Evolutionary conservation across 2,329 filamentous ascomycete species (phyloP), one percentile per base, ranked within the genome.

Genomic region (Penicillium sp.): DNA sequence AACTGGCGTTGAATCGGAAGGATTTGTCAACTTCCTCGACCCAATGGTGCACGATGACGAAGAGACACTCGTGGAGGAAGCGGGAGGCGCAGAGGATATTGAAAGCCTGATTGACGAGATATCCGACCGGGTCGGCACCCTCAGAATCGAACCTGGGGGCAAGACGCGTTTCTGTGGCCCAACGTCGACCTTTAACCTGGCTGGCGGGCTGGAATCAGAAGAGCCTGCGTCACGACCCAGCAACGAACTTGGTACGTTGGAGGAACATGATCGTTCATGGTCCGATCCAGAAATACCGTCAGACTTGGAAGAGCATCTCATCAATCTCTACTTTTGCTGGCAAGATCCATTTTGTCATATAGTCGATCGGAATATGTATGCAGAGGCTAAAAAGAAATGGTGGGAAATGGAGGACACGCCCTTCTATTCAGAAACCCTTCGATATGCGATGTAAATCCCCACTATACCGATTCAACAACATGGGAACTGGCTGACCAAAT

Each of bases 271-370:
- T 13, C 27, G 58, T 26, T 64, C 68, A 5, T 67, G 69, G 1
- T 48, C 71, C 5, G 60, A 65, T 24, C 64, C 67, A 48, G 41
- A 61, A n/a, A 65, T 73, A 1, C 67, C 70, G 7, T 29, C 53
- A 2, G 64, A 59, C 0, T 57, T 77, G 1, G 73, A 75, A 52
- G 62, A 69, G 5, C 75, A 77, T 56, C 63, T 78, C 0, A 63
- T 72, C 22, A 66, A 67, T 14, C 64, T 77, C 4, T 78, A 74
- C 43, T 78, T 78, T 53, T 61, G 69, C 2, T 78, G 76, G 75
- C 72, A 78, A 56, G 72, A 78, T 47, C 69, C 75, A 5, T 65
- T 64, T 9, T 72, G 70, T 52, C 68, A 74, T 44, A 68, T 74
- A 0, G 70, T 77, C 3, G 73, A 77, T 57, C 62, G 68, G 45